These are phyloP conservation scores for Ceratobasidium theobromae DNA, from an alignment of 1,284 basidiomycete genomes.

Conservation along the genomic window DNA sequence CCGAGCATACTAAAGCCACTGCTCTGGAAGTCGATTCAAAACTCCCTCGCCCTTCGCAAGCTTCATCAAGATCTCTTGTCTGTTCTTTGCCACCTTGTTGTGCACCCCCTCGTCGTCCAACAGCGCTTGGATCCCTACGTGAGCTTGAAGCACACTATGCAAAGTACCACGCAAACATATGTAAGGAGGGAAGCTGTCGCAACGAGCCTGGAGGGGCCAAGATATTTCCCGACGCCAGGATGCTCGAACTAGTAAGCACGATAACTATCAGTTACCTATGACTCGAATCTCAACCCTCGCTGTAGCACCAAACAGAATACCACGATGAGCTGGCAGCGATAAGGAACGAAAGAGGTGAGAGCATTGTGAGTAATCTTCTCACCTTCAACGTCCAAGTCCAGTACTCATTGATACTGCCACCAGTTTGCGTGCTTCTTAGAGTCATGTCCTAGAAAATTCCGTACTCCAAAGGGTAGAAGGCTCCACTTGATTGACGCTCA, in stretches of 20 bases:
- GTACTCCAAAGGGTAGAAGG: conserved; percentile 73
- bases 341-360: conserved; percentile 78
- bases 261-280: background rate
- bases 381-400: conserved; percentile 17
- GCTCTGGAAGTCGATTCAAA: background rate
- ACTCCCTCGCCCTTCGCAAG: background rate
- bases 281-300: background rate
- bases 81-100: conserved; percentile 85
- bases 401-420: background rate
- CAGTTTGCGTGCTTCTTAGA: conserved; percentile 82
- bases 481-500: conserved; percentile 82
- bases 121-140: conserved; percentile 58
- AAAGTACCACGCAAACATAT: conserved; percentile 80
- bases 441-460: conserved; percentile 65
- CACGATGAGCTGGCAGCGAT: conserved; percentile 79
- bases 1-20: background rate
- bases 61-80: conserved; percentile 44
- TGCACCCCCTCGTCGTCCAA: conserved; percentile 58
- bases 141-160: conserved; percentile 81
- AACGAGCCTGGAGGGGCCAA: conserved; percentile 54
- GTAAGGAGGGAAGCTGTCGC: conserved; percentile 49
- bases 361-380: conserved; percentile 76
- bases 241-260: conserved; percentile 73
- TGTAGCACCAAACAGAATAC: conserved; percentile 81
- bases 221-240: conserved; percentile 81